A percentile compares a stretch with the other conserved stretches of the same genome.
Evolutionary conservation across 1,139 yeast species (phyloP).

Genomic region (Nakaseomyces nivariensis): DNA sequence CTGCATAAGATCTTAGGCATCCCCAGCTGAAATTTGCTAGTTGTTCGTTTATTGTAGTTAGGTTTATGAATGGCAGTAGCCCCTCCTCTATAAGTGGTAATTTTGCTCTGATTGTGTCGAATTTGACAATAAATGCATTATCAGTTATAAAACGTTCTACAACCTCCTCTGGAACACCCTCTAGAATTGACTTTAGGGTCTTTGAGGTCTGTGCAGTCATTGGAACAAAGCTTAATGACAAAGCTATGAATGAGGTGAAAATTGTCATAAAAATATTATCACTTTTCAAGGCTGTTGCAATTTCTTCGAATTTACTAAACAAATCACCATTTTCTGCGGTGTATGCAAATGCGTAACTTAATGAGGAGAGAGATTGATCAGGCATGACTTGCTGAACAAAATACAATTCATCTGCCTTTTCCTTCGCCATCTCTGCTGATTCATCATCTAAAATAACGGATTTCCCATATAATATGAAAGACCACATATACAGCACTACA

Average conservation of each 20-base stretch:
- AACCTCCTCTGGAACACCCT: slow-evolving; percentile 45
- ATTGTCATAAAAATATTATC: slow-evolving; percentile 50
- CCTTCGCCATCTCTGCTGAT: slow-evolving; percentile 10
- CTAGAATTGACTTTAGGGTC: slow-evolving; percentile 42
- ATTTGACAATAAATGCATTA: slow-evolving; percentile 43
- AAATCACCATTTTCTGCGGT: background rate
- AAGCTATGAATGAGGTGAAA: slow-evolving; percentile 47
- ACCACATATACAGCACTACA: slow-evolving; percentile 48
- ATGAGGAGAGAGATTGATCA: background rate
- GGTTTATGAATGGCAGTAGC: slow-evolving; percentile 49
- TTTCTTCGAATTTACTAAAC: background rate
- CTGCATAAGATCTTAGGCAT: slow-evolving; percentile 52
- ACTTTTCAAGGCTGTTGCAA: background rate
- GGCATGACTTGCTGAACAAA: slow-evolving; percentile 18
- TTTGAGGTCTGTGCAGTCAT: slow-evolving; percentile 46
- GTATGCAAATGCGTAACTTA: background rate
- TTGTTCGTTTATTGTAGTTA: slow-evolving; percentile 54
- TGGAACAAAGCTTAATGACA: slow-evolving; percentile 55
- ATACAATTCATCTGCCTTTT: slow-evolving; percentile 10
- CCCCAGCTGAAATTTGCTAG: slow-evolving; percentile 58
- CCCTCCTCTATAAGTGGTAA: slow-evolving; percentile 48
- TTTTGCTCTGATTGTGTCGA: slow-evolving; percentile 58
- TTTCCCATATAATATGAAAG: slow-evolving; percentile 51
- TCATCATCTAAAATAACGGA: slow-evolving; percentile 39
- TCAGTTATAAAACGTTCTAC: slow-evolving; percentile 50